Conservation (phyloP, 106 monocot species). For the Apostasia ramifera region DNA sequence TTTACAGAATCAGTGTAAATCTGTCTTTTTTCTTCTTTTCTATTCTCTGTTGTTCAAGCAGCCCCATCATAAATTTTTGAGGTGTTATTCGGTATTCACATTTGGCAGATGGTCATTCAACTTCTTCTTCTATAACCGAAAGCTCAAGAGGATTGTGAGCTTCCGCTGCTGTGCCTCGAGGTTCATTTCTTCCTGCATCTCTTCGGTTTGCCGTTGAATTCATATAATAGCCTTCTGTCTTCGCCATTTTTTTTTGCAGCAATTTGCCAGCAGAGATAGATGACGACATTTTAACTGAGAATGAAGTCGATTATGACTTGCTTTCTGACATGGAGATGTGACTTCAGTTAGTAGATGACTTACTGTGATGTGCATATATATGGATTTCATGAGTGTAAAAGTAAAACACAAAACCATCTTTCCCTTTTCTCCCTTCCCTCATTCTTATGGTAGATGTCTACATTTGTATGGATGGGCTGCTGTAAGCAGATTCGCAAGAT, state of each 20-base stretch:
- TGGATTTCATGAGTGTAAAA: no score
- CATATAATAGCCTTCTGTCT: no score
- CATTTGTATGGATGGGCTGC: no score
- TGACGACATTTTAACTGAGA: slow-evolving; percentile 8
- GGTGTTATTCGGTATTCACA: not conserved
- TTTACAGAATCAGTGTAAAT: not conserved
- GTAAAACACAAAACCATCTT: no score
- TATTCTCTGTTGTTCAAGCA: not conserved
- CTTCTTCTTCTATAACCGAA: slow-evolving; percentile 95
- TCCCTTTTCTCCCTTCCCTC: no score
- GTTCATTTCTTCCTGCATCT: not conserved
- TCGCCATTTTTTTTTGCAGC: slow-evolving; percentile 24
- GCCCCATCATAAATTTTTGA: not conserved
- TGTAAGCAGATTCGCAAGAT: no score
- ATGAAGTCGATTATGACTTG: slow-evolving; percentile 56
- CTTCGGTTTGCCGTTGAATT: not conserved
- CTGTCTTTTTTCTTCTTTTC: not conserved
- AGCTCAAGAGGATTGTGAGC: slow-evolving; percentile 84
- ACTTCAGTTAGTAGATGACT: not conserved
- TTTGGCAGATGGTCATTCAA: slow-evolving; percentile 86
- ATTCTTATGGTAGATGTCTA: no score
- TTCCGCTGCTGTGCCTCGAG: slow-evolving; percentile 50
- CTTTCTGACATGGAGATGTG: slow-evolving; percentile 49
- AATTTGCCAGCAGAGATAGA: slow-evolving; percentile 43
- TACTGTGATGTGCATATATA: no score